Conservation (phyloP, 306 rosid genomes). For the Vicia villosa region DNA sequence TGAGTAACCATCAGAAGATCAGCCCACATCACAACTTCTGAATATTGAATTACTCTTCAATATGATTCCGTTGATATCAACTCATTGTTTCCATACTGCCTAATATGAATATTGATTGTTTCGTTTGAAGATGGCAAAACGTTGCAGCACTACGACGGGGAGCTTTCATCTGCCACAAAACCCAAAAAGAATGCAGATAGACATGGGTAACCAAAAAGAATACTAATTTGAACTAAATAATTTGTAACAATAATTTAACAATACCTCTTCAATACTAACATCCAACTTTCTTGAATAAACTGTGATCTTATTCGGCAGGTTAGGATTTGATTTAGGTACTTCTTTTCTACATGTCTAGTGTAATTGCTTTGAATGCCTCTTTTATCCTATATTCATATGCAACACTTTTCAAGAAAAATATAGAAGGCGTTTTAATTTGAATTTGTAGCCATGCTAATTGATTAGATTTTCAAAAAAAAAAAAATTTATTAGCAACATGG, state of each 20-base stretch:
- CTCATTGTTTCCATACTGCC: constrained; percentile 55
- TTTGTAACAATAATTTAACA: neutral
- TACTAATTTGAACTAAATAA: no score
- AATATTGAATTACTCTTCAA: no score
- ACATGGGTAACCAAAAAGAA: no score
- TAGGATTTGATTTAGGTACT: constrained; percentile 49
- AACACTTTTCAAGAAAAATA: constrained; percentile 61
- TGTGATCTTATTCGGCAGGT: constrained; percentile 49
- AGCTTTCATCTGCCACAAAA: constrained; percentile 68
- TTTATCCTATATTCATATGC: constrained; percentile 42
- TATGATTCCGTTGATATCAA: constrained; percentile 63
- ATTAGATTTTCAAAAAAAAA: no score
- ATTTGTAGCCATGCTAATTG: no score
- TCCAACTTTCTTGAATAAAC: constrained; percentile 68
- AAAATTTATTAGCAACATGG: no score
- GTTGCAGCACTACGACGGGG: constrained; percentile 76
- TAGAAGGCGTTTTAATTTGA: constrained; percentile 61
- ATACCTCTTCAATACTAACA: constrained; percentile 67
- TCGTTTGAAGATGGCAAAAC: constrained; percentile 49
- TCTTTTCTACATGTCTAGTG: constrained; percentile 45
- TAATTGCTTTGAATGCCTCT: constrained; percentile 62
- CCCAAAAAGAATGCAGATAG: no score
- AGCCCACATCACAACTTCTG: no score
- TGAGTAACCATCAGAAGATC: no score
- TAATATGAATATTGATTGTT: constrained; percentile 53